Conservation (phyloP, 2,329 filamentous ascomycete genomes). For the Septoria petroselini region DNA sequence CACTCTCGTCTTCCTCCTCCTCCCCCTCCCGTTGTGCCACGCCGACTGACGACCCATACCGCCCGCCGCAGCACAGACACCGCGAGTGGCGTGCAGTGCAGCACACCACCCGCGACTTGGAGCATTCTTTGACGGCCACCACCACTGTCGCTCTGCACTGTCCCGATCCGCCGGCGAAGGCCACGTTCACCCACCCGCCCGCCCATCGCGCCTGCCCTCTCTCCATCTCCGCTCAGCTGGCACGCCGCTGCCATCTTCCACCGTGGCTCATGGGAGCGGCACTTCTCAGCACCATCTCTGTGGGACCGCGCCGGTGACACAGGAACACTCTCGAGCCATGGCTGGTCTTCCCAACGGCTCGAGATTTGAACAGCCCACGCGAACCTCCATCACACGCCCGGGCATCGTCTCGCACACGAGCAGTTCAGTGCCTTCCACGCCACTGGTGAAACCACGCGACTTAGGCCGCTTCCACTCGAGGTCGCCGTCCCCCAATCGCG, state of each 20-base stretch:
- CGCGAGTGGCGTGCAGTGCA: neutral
- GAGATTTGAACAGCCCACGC: slow-evolving; percentile 25
- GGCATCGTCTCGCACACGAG: slow-evolving; percentile 58
- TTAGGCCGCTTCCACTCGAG: slow-evolving; percentile 72
- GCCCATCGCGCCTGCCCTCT: slow-evolving; percentile 1
- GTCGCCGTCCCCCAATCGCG: slow-evolving; percentile 73
- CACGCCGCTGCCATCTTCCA: slow-evolving; percentile 14
- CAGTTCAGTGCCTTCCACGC: slow-evolving; percentile 88
- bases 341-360: slow-evolving; percentile 25
- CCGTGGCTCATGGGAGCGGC: slow-evolving; percentile 30
- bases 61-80: neutral
- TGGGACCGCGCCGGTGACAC: slow-evolving; percentile 35
- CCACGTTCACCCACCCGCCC: neutral
- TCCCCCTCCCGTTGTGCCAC: neutral
- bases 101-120: too few relatives aligned
- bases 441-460: slow-evolving; percentile 80
- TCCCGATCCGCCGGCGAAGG: neutral
- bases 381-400: slow-evolving; percentile 29
- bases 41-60: neutral
- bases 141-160: too few relatives aligned
- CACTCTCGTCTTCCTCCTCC: too few relatives aligned
- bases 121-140: neutral
- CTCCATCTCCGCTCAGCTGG: slow-evolving; percentile 12
- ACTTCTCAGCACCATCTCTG: slow-evolving; percentile 22
- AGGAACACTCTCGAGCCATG: slow-evolving; percentile 21